Conservation (phyloP, 768 basidiomycete genomes). For the Paxillus involutus region DNA sequence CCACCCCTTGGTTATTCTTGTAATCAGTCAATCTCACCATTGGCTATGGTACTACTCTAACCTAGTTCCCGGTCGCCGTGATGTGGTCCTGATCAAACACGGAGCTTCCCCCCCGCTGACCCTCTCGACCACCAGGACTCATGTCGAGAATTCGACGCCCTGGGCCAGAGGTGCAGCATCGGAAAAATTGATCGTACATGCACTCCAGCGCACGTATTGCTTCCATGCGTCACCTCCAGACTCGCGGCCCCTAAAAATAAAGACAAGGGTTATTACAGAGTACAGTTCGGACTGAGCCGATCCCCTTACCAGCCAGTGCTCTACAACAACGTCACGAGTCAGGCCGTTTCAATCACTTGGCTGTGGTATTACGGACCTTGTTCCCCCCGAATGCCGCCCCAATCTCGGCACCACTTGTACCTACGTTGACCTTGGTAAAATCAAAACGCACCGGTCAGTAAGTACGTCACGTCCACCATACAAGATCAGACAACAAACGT, state of each 20-base stretch:
- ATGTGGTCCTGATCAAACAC: constrained; percentile 18
- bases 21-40: constrained; percentile 14
- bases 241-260: constrained; percentile 77
- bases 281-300: constrained; percentile 8
- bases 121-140: constrained; percentile 9
- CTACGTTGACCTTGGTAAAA: constrained; percentile 55
- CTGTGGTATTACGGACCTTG: constrained; percentile 52
- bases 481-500: constrained; percentile 49
- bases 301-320: constrained; percentile 76
- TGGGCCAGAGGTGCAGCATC: constrained; percentile 89
- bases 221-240: constrained; percentile 99
- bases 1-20: constrained; percentile 21
- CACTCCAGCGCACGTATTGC: constrained; percentile 90
- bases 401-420: constrained; percentile 70
- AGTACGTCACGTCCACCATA: not conserved
- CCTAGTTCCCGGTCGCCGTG: constrained; percentile 18
- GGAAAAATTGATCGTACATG: constrained; percentile 92
- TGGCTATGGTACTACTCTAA: constrained; percentile 8
- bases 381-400: constrained; percentile 93
- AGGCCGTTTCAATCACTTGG: constrained; percentile 15
- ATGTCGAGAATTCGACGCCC: constrained; percentile 79
- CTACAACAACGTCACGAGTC: constrained; percentile 36
- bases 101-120: constrained; percentile 5
- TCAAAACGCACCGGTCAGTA: not conserved
- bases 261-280: constrained; percentile 17